Conservation (phyloP, 345 rosid species). For the Lepidium aucheri region DNA sequence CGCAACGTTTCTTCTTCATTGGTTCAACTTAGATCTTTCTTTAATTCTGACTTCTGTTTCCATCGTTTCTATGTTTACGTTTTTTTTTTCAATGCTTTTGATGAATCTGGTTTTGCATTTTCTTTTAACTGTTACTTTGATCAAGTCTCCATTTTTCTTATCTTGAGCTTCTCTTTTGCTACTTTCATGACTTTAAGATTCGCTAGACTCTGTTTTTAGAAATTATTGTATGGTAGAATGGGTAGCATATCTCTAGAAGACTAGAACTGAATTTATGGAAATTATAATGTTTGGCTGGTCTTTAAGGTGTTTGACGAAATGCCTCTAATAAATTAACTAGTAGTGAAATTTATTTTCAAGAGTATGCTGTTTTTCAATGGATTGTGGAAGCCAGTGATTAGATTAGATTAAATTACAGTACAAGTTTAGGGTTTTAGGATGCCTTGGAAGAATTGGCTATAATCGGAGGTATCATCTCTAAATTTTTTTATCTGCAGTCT, state of each 20-base stretch:
- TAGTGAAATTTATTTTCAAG: not conserved
- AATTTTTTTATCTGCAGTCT: not conserved
- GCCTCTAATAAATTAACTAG: not conserved
- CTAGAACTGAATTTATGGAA: not conserved
- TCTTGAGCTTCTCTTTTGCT: not conserved
- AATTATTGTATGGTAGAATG: too few species aligned
- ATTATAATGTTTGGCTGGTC: not conserved
- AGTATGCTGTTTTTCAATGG: not conserved
- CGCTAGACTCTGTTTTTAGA: not conserved
- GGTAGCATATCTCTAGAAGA: not conserved
- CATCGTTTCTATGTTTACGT: too few species aligned
- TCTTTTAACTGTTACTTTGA: not conserved
- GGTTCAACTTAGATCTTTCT: not conserved
- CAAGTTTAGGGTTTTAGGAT: not conserved
- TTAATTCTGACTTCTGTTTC: not conserved
- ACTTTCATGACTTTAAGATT: not conserved
- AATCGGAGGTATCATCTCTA: not conserved
- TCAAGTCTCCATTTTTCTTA: not conserved
- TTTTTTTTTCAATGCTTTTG: not conserved
- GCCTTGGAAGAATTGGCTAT: not conserved
- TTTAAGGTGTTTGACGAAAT: constrained; percentile 22
- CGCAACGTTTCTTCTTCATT: constrained; percentile 1
- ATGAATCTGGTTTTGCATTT: not conserved
- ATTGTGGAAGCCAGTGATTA: not conserved
- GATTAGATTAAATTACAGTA: not conserved